phyloP scores from a whole-genome alignment of 306 rosid species.

The Hylodesmum podocarpum region DNA sequence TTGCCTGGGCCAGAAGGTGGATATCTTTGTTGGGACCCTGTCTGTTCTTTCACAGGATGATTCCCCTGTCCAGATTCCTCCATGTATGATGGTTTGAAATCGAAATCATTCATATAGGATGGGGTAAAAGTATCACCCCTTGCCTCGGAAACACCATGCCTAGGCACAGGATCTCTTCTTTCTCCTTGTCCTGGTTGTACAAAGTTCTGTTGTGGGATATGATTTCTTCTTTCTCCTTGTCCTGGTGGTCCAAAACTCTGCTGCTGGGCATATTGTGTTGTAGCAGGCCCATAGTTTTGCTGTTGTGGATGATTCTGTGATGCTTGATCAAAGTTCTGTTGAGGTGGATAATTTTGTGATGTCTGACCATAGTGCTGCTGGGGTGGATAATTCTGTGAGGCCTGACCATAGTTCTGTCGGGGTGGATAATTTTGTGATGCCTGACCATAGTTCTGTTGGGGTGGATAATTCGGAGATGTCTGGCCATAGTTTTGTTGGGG shows the following conservation, averaged over 20 bases:
- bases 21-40: constrained; percentile 48
- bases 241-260: constrained; percentile 42
- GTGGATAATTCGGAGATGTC: constrained; percentile 39
- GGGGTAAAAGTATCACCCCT: constrained; percentile 39
- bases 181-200: constrained; percentile 51
- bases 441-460: constrained; percentile 43
- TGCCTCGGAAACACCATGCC: constrained; percentile 38
- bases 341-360: constrained; percentile 19
- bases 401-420: constrained; percentile 32
- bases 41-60: constrained; percentile 33
- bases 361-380: constrained; percentile 47
- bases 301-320: constrained; percentile 43
- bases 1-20: constrained; percentile 55
- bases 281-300: constrained; percentile 39
- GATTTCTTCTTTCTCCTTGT: constrained; percentile 33
- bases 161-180: constrained; percentile 44
- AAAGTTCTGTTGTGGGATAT: constrained; percentile 42
- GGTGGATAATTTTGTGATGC: constrained; percentile 23
- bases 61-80: constrained; percentile 34
- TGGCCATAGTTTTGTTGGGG: constrained; percentile 33
- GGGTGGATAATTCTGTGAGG: constrained; percentile 22
- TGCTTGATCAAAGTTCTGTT: constrained; percentile 25
- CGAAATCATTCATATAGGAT: constrained; percentile 51
- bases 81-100: constrained; percentile 59
- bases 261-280: constrained; percentile 32